Percentiles rank a stretch among this genome's conserved stretches.
phyloP scores from a whole-genome alignment of 2,329 filamentous ascomycete species.

The Aaosphaeria pasadenensis region DNA sequence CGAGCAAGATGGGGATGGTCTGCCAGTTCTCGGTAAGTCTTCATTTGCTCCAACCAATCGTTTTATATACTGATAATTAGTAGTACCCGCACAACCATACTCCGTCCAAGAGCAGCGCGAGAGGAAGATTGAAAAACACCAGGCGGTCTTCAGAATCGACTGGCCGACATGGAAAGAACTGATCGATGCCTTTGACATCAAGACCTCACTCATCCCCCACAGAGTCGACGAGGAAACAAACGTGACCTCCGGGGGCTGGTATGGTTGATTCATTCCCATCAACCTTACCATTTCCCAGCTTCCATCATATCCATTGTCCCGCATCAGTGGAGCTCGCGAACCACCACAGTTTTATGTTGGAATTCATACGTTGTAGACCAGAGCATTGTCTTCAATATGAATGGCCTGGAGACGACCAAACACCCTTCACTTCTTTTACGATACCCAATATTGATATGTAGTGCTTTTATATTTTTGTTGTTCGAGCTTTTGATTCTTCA shows the following conservation, averaged over 20 bases:
- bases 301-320: too few species aligned
- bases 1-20: slow-evolving; percentile 65
- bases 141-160: slow-evolving; percentile 86
- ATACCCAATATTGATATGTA: too few species aligned
- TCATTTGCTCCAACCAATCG: neutral
- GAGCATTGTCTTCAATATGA: too few species aligned
- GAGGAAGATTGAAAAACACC: slow-evolving; percentile 58
- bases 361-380: too few species aligned
- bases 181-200: slow-evolving; percentile 72
- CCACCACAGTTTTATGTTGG: too few species aligned
- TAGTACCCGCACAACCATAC: slow-evolving; percentile 46
- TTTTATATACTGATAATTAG: slow-evolving; percentile 1
- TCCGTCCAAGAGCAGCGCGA: slow-evolving; percentile 54
- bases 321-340: too few species aligned
- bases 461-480: too few species aligned
- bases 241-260: slow-evolving; percentile 24
- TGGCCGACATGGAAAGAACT: slow-evolving; percentile 79
- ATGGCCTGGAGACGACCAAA: too few species aligned
- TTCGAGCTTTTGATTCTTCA: too few species aligned
- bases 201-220: slow-evolving; percentile 80
- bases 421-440: too few species aligned
- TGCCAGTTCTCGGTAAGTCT: slow-evolving; percentile 77
- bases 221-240: slow-evolving; percentile 43
- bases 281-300: neutral
- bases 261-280: slow-evolving; percentile 9